phyloP scores from a whole-genome alignment of 108 stramenopile genomes.

The Craspedostauros australis region DNA sequence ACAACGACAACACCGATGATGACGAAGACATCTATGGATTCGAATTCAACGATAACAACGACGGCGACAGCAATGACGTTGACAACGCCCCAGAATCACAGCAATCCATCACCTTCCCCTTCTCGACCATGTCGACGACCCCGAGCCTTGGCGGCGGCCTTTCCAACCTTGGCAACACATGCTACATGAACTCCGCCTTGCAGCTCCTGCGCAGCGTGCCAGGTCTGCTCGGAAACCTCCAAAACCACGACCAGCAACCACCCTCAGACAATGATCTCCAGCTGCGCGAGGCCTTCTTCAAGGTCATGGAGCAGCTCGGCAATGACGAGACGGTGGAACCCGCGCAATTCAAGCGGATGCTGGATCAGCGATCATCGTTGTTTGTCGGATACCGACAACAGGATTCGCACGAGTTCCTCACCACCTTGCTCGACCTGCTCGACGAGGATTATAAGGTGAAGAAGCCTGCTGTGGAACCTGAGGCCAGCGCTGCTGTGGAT shows the following conservation, averaged over 20 bases:
- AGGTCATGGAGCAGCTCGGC: slow-evolving; percentile 15
- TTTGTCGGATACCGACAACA: slow-evolving; percentile 55
- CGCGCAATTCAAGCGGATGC: slow-evolving; percentile 25
- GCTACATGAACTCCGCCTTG: slow-evolving; percentile 72
- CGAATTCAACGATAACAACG: too few relatives aligned
- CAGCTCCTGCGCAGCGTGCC: slow-evolving; percentile 57
- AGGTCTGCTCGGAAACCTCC: slow-evolving; percentile 8
- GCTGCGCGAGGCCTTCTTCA: slow-evolving; percentile 14
- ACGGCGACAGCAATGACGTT: too few relatives aligned
- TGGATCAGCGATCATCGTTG: slow-evolving; percentile 37
- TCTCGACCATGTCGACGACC: neutral
- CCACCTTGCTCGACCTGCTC: slow-evolving; percentile 45
- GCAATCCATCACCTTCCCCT: neutral
- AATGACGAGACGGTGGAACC: slow-evolving; percentile 31
- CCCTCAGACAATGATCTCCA: too few relatives aligned
- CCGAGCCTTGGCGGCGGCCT: too few relatives aligned
- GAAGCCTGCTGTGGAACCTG: too few relatives aligned
- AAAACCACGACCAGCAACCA: too few relatives aligned
- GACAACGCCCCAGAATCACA: neutral
- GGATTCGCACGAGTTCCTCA: slow-evolving; percentile 63
- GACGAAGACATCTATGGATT: neutral
- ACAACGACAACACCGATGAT: neutral
- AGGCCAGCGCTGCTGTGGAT: neutral
- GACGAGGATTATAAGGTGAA: slow-evolving; percentile 44
- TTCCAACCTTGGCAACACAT: slow-evolving; percentile 74